Evolutionary conservation across 768 basidiomycete species (phyloP).

Genomic region (Naganishia antarctica): DNA sequence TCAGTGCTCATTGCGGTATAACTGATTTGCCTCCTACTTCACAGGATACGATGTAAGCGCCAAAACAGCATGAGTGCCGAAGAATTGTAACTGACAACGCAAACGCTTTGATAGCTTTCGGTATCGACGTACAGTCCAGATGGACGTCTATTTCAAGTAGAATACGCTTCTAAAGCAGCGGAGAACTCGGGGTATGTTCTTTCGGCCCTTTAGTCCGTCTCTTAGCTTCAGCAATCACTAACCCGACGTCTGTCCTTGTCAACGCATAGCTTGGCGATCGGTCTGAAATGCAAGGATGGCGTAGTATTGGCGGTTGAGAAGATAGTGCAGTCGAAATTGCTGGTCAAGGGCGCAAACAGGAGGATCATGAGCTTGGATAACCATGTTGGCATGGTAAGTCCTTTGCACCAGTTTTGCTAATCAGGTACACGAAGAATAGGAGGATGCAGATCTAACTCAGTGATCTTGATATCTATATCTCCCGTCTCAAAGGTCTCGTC

Average conservation of each 20-base stretch:
- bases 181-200: conserved; percentile 85
- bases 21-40: background rate
- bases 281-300: conserved; percentile 88
- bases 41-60: conserved; percentile 17
- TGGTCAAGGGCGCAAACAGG: conserved; percentile 86
- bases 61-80: conserved; percentile 59
- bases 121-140: conserved; percentile 61
- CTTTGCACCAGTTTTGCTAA: background rate
- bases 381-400: conserved; percentile 79
- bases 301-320: conserved; percentile 97
- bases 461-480: too few species aligned
- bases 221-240: background rate
- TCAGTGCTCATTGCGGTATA: too few species aligned
- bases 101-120: conserved; percentile 27
- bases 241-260: conserved; percentile 7
- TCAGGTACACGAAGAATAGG: background rate
- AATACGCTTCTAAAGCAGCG: conserved; percentile 97
- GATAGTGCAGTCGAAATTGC: conserved; percentile 87
- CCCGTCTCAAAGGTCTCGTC: conserved; percentile 67
- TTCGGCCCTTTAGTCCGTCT: background rate
- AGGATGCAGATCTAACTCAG: too few species aligned
- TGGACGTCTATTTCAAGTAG: conserved; percentile 98
- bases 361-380: conserved; percentile 89
- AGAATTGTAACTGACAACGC: conserved; percentile 51
- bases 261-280: conserved; percentile 90